A percentile compares a stretch with the other conserved stretches of the same genome.
Evolutionary conservation across 2,329 filamentous ascomycete species (phyloP).

Genomic region (Chrysosporium keratinophilum): DNA sequence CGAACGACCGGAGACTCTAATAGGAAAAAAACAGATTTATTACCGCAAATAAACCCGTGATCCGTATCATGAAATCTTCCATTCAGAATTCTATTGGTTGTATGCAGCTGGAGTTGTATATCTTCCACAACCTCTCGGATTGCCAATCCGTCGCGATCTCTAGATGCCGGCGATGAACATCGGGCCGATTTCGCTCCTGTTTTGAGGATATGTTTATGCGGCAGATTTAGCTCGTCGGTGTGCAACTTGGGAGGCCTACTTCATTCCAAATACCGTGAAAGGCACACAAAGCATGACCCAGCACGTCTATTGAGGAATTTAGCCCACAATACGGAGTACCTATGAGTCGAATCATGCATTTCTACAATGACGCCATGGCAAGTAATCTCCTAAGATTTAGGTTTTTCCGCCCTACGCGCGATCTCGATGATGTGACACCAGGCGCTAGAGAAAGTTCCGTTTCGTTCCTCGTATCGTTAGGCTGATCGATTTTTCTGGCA

Average conservation of each 20-base stretch:
- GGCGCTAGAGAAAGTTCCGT: neutral
- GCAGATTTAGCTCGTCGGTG: neutral
- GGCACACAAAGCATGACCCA: neutral
- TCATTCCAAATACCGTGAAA: neutral
- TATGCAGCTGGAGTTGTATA: neutral
- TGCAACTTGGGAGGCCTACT: neutral
- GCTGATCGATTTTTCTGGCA: neutral
- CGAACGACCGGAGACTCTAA: neutral
- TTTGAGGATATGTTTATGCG: neutral
- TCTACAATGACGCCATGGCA: neutral
- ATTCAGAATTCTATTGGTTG: neutral
- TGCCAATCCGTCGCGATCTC: neutral
- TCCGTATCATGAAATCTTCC: neutral
- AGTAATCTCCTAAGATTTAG: neutral
- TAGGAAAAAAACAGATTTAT: conserved; percentile 30
- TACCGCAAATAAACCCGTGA: conserved; percentile 38
- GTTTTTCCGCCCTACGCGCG: neutral
- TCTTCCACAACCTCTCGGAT: neutral
- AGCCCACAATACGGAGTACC: neutral
- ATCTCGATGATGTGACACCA: neutral
- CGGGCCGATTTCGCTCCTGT: neutral
- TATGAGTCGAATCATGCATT: neutral
- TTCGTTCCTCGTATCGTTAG: neutral
- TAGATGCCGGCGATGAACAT: conserved; percentile 1
- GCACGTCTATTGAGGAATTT: neutral